Evolutionary conservation across 129 eudicot species (phyloP), one percentile per base, ranked within the genome.

Genomic region (Saposhnikovia divaricata): DNA sequence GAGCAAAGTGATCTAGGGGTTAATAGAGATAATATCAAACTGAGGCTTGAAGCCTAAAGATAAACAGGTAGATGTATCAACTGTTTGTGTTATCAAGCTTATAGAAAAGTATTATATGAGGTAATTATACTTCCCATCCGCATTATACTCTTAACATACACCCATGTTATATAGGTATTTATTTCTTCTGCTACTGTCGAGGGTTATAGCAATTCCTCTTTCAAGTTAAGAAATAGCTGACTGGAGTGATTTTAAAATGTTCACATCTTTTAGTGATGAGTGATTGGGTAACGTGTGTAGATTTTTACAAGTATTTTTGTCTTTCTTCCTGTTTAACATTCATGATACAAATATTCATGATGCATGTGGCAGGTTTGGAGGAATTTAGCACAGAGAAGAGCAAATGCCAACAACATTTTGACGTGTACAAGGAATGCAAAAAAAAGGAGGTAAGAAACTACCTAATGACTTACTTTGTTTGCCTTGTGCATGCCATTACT

Each of bases 331-430:
- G 39, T 28, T 10, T 16, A 19, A 31, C 39, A 27, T 48, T 51
- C 11, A 2, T 77, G 44, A 53, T 21, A 39, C 37, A 34, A 34
- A 31, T 25, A 27, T 48, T 51, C 11, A 2, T 77, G 44, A 53
- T 21, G 27, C 27, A 31, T 27, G 61, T 82, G 82, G 78, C 86
- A 90, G 94, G 94, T 76, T 78, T 95, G 79, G 98, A 95, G 84
- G 87, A 84, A 81, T 88, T 84, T 80, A 87, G 80, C 80, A 77
- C 85, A 0, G 96, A 92, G 72, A 95, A 92, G 90, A 90, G 96
- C 72, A 95, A 92, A 85, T 95, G 98, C 79, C 96, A 95, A 89
- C 90, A 89, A 78, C 90, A 95, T 84, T 95, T 95, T 86, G 98
- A 95, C 81, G 76, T 89, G 65, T 95, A 92, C 92, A 95, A 90